Percentiles rank a stretch among this genome's conserved stretches.
These are phyloP conservation scores for Aspergillus avenaceus DNA, from an alignment of 495 filamentous ascomycete species.

Conservation along the genomic window DNA sequence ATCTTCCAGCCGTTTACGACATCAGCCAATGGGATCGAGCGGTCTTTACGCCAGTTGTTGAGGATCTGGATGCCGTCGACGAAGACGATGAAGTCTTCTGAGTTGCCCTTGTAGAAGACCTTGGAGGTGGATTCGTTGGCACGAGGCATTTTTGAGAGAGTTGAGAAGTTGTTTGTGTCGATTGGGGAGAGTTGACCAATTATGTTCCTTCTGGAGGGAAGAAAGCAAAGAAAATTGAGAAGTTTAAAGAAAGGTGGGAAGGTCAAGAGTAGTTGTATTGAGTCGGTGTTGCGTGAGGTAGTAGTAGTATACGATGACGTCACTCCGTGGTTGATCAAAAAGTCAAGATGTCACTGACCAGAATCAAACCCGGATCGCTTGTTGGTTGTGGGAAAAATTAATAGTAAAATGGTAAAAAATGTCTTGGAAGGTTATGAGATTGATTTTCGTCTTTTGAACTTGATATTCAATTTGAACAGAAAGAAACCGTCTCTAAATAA, in stretches of 20 bases:
- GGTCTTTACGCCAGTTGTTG: conserved; percentile 80
- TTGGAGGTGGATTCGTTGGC: conserved; percentile 72
- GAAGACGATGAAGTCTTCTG: conserved; percentile 89
- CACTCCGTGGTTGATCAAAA: conserved; percentile 8
- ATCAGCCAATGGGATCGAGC: conserved; percentile 70
- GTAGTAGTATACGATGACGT: conserved; percentile 24
- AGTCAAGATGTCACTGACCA: neutral
- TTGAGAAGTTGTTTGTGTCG: neutral
- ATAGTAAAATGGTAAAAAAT: too few relatives aligned
- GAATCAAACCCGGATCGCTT: neutral
- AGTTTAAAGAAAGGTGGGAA: conserved; percentile 11
- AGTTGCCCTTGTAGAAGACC: conserved; percentile 84
- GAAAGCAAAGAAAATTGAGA: conserved; percentile 12
- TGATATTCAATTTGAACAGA: neutral
- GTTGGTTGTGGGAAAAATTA: too few relatives aligned
- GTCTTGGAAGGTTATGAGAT: neutral
- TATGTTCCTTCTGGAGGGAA: neutral
- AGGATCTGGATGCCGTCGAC: conserved; percentile 68
- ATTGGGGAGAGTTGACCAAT: neutral
- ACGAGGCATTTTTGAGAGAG: conserved; percentile 60
- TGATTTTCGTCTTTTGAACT: too few relatives aligned
- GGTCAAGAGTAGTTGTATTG: neutral
- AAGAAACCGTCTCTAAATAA: neutral
- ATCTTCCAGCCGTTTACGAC: conserved; percentile 89
- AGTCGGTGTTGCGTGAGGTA: conserved; percentile 5